phyloP scores from a whole-genome alignment of 2,329 filamentous ascomycete genomes.

The Pseudopithomyces chartarum region DNA sequence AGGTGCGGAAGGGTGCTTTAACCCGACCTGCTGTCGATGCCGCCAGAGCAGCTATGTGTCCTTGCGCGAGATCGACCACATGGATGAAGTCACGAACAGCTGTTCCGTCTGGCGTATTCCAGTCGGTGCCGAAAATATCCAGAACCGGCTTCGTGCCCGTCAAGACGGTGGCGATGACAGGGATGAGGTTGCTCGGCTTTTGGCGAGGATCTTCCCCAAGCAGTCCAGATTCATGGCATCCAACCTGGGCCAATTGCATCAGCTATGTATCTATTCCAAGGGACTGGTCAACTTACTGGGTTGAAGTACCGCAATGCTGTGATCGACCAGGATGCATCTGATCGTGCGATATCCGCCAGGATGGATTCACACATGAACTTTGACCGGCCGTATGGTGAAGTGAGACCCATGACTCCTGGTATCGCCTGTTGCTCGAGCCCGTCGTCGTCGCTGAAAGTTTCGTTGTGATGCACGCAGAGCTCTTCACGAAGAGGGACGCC shows the following conservation, averaged over 20 bases:
- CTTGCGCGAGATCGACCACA: slow-evolving; percentile 67
- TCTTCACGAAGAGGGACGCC: slow-evolving; percentile 61
- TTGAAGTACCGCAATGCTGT: slow-evolving; percentile 71
- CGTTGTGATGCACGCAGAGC: slow-evolving; percentile 58
- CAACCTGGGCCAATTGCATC: slow-evolving; percentile 46
- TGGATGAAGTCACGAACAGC: slow-evolving; percentile 72
- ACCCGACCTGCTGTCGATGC: slow-evolving; percentile 40
- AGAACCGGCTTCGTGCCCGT: slow-evolving; percentile 59
- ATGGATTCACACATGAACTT: slow-evolving; percentile 73
- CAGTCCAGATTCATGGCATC: slow-evolving; percentile 67
- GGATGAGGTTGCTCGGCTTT: slow-evolving; percentile 67
- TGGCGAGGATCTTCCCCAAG: slow-evolving; percentile 68
- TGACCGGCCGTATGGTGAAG: slow-evolving; percentile 68
- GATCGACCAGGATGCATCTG: slow-evolving; percentile 67
- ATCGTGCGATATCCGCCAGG: slow-evolving; percentile 63
- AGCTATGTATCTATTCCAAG: slow-evolving; percentile 7
- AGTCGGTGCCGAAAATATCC: slow-evolving; percentile 68
- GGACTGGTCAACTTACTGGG: slow-evolving; percentile 47
- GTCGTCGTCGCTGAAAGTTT: slow-evolving; percentile 50
- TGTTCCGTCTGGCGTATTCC: slow-evolving; percentile 68
- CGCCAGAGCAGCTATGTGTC: slow-evolving; percentile 65
- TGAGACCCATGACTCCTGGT: slow-evolving; percentile 61
- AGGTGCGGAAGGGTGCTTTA: slow-evolving; percentile 43
- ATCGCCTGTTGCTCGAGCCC: slow-evolving; percentile 50
- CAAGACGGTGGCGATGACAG: slow-evolving; percentile 66